These are phyloP conservation scores for Psidium friedrichsthalianum DNA, from an alignment of 345 rosid species.

Conservation along the genomic window DNA sequence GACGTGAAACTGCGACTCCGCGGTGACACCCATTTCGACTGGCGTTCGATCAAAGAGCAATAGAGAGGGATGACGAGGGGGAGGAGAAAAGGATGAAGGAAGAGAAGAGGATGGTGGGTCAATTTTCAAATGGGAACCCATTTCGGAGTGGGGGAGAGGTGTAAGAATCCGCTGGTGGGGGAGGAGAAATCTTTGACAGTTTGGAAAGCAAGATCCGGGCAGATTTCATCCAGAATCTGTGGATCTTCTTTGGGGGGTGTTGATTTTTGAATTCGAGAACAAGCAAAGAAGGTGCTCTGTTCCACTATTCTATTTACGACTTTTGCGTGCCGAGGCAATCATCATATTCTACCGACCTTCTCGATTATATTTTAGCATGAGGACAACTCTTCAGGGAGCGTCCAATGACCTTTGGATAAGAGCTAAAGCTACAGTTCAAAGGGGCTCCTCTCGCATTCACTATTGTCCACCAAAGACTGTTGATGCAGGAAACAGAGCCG, in stretches of 20 bases:
- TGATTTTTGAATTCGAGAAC: slow-evolving; percentile 48
- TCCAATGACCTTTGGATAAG: background rate
- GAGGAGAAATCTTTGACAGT: slow-evolving; percentile 34
- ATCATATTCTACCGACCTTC: background rate
- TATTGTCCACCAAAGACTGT: background rate
- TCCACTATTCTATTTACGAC: background rate
- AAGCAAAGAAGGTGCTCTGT: slow-evolving; percentile 23
- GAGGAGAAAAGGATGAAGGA: background rate
- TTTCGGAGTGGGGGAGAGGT: background rate
- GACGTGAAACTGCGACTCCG: slow-evolving; percentile 67
- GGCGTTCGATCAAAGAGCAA: background rate
- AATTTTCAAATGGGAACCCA: slow-evolving; percentile 18
- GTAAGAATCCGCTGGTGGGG: slow-evolving; percentile 9
- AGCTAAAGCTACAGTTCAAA: background rate
- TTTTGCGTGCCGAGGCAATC: background rate
- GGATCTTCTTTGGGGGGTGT: slow-evolving; percentile 28
- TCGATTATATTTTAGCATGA: background rate
- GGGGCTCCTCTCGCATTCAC: background rate
- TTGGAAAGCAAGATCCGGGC: slow-evolving; percentile 57
- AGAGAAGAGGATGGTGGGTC: slow-evolving; percentile 1
- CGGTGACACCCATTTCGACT: slow-evolving; percentile 19
- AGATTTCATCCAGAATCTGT: slow-evolving; percentile 40
- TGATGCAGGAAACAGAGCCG: background rate
- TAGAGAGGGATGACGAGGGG: background rate
- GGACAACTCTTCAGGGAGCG: background rate